Evolutionary conservation across 2,329 filamentous ascomycete species (phyloP), one percentile per base, ranked within the genome.

Genomic region (Penicillium occitanis): DNA sequence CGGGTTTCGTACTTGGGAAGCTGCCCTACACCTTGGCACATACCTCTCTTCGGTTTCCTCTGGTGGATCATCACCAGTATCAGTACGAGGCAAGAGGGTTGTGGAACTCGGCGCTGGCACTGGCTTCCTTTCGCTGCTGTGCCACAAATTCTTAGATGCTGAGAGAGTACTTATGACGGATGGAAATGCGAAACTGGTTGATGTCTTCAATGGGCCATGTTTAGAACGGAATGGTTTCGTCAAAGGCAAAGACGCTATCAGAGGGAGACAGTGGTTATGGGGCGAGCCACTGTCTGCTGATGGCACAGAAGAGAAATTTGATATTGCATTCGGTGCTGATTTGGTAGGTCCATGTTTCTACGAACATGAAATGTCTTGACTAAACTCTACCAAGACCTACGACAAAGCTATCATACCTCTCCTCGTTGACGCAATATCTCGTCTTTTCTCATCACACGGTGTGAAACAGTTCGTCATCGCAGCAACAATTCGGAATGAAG

Each of bases 1-100:
- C 0, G 89, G 89, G 0, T 85, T 88, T 59, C 83, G 88, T 44
- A 91, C 89, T 2, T 91, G 89, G 89, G 88, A 90, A 76, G 88
- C 87, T 4, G 86, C 88, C 6, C 78, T 91, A 3, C 85, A 89
- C 70, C 82, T 91, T 1, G 88, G 83, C 10, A 82, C 85, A 2
- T 90, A 86, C 72, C 80, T 91, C 2, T 75, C 83, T 14, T 81
- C 72, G 11, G 85, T 85, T n/a, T 30, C 57, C 14, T 60, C 22
- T n/a, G 17, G 19, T 46, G n/a, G 14, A 42, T 8, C 22, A n/a
- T 46, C 57, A 44, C 37, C 14, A 30, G 40, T 19, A 17, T 60
- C 57, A 60, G n/a, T 90, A 19, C 71, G 72, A 3, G 83, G 80
- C 2, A 88, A 86, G 70, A 82, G 77, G 17, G 75, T 90, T 1